A percentile compares a stretch with the other conserved stretches of the same genome.
Conservation (phyloP, 225 moss, liverwort and hornwort species). For the Sphagnum tenellum region DNA sequence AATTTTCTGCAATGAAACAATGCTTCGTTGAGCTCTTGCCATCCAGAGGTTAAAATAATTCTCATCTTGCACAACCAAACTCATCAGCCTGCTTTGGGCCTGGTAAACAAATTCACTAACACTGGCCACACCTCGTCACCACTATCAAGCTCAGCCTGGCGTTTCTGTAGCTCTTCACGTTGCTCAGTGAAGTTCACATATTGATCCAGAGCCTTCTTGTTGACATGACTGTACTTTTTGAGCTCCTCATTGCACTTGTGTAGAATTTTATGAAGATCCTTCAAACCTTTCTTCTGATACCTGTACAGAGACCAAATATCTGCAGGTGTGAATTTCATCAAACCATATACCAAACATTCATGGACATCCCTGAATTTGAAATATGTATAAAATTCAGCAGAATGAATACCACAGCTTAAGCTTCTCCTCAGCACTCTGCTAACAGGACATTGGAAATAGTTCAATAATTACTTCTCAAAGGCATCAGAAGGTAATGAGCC, state of each 20-base stretch:
- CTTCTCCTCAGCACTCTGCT: background rate
- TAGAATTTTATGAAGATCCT: conserved; percentile 58
- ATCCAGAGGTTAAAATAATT: too few species aligned
- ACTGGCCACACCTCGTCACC: conserved; percentile 62
- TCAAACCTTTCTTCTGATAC: conserved; percentile 50
- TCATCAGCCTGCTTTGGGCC: background rate
- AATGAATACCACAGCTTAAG: too few species aligned
- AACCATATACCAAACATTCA: too few species aligned
- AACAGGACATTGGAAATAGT: background rate
- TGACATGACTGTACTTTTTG: conserved; percentile 93
- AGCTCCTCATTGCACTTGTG: conserved; percentile 78
- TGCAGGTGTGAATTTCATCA: background rate
- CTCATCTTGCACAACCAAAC: background rate
- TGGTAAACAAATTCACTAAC: background rate
- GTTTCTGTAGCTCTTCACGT: conserved; percentile 80
- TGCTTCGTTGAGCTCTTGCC: background rate
- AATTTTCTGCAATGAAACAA: conserved; percentile 37
- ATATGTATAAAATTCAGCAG: too few species aligned
- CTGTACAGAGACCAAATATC: conserved; percentile 13
- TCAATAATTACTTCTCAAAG: conserved; percentile 38
- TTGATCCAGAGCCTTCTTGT: conserved; percentile 91
- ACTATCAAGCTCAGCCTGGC: conserved; percentile 82
- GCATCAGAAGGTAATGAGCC: conserved; percentile 59
- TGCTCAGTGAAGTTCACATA: conserved; percentile 95
- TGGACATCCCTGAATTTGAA: too few species aligned